Evolutionary conservation across 225 moss, liverwort and hornwort genomes (phyloP), one percentile per base, ranked within the genome.

Genomic region (Sphagnum tenellum): DNA sequence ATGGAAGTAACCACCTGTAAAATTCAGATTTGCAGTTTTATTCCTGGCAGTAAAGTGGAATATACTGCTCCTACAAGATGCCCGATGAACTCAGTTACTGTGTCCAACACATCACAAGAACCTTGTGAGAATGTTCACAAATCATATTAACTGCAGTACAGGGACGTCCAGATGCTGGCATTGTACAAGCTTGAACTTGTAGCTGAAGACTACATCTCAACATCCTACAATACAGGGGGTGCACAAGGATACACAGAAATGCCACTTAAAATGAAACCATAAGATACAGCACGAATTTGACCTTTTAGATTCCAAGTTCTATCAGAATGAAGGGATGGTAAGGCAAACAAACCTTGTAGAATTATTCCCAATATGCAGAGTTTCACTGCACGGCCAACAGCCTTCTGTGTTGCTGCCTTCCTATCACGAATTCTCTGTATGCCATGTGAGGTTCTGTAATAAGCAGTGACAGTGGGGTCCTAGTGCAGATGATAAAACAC

Each of bases 311-410:
- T 59, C 45, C 14, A 61, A 61, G 46, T 9, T 47, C 4, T 60
- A 14, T 45, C 12, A 9, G 13, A 7, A 14, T 44, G 8, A 14
- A 60, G 8, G 7, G 3, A 4, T 55, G 29, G 29, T 29, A 29
- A 29, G 29, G 29, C 29, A 8, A 7, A 7, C 65, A 5, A 63
- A 82, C 82, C 86, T 86, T 86, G 86, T 60, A 82, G 66, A 9
- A 86, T 48, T 64, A 86, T 69, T 61, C 86, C 86, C 57, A 78
- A 79, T 29, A 82, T 4, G 47, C 79, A 61, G 50, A 86, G 82
- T 52, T 82, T 86, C 1, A 70, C 3, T 50, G 82, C 58, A 60
- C 86, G 82, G 3, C 66, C 64, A 4, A 79, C 56, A 60, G 82
- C 86, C 68, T 86, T 86, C 45, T 58, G 69, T 50, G 82, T 76